Base-by-base conservation (phyloP, 345 rosid genomes). In the Nasturtium officinale region DNA sequence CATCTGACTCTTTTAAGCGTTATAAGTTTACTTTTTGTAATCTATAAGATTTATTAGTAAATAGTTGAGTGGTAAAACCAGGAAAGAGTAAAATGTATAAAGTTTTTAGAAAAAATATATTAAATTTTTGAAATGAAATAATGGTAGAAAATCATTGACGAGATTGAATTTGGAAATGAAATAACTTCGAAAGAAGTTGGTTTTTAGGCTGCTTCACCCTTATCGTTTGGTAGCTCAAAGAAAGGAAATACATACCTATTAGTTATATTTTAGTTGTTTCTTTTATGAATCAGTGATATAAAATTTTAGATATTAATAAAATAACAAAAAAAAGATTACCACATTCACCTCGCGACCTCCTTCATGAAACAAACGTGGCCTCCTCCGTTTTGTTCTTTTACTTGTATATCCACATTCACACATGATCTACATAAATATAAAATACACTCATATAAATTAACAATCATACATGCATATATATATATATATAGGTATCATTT, bases 361-460 rank as follows among this genome's bases (percentile, higher is more conserved):
- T 74, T 91, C 98, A 92, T 87, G 91, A 85, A 83, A 88, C 87
- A 83, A 87, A 90, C 92, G 90, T 88, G 91, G 74, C 62, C 63
- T 73, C 63, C 55, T 77, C 75, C 47, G 45, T 51, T 70, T 65
- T 76, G n/a, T 69, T 63, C 57, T 77, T 85, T 83, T 83, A 82
- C 84, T 57, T 81, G 72, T 73, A 76, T 70, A 38, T 38, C 62
- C 79, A 67, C 78, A 81, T 53, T 77, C 75, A 77, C 71, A 48
- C 65, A 48, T 29, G 17, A n/a, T n/a, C n/a, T 70, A 28, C 69
- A 46, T 52, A 20, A 10, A 38, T 25, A 64, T 67, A 51, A 20
- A 10, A 38, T 25, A 64, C 70, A 51, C 58, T 42, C 54, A 40
- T n/a, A 37, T 17, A 37, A 40, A 50, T 13, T 11, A 56, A 74